A percentile compares a stretch with the other conserved stretches of the same genome.
These are phyloP conservation scores for Crucihimalaya himalaica DNA, from an alignment of 345 rosid species.

Conservation along the genomic window DNA sequence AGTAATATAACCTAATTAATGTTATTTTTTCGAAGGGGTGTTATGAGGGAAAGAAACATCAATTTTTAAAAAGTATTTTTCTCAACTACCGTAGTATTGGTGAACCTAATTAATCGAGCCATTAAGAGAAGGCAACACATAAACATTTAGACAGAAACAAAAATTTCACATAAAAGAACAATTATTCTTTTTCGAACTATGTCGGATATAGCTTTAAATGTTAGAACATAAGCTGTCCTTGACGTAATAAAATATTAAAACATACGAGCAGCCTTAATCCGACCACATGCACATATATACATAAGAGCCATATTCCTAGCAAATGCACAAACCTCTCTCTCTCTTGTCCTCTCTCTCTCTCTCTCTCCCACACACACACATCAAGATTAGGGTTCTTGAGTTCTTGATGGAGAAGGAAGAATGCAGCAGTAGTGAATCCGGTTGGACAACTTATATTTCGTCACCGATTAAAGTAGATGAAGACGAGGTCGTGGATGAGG, in stretches of 20 bases:
- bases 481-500: slow-evolving; percentile 34
- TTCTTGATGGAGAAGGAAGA: slow-evolving; percentile 51
- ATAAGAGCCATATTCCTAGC: background rate
- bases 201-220: slow-evolving; percentile 29
- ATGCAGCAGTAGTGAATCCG: slow-evolving; percentile 83
- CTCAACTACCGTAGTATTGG: slow-evolving; percentile 34
- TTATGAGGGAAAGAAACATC: slow-evolving; percentile 11
- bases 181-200: slow-evolving; percentile 27
- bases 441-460: slow-evolving; percentile 72
- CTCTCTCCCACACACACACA: slow-evolving; percentile 9
- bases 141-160: slow-evolving; percentile 21
- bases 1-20: background rate
- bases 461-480: slow-evolving; percentile 61
- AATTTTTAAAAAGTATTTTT: background rate
- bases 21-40: background rate
- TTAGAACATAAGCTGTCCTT: slow-evolving; percentile 47
- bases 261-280: slow-evolving; percentile 34
- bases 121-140: slow-evolving; percentile 27
- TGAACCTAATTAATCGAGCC: slow-evolving; percentile 30
- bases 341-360: background rate
- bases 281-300: slow-evolving; percentile 36
- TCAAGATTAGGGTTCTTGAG: slow-evolving; percentile 38
- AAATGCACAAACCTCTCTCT: slow-evolving; percentile 22
- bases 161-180: slow-evolving; percentile 12
- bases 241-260: slow-evolving; percentile 28